These are phyloP conservation scores for Lasiodiplodia gonubiensis DNA, from an alignment of 2,329 filamentous ascomycete genomes.

Conservation along the genomic window DNA sequence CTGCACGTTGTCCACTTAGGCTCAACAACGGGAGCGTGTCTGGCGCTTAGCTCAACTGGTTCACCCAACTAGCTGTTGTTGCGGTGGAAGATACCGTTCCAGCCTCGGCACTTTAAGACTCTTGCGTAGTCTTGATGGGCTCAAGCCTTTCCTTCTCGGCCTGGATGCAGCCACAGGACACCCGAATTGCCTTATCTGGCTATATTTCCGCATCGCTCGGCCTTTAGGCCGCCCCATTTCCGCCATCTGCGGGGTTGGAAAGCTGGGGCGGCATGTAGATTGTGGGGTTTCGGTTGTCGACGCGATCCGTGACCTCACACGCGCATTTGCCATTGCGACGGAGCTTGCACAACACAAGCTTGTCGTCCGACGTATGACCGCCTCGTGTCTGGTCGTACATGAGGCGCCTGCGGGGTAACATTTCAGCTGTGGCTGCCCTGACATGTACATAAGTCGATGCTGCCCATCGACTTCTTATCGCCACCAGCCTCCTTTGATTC, in stretches of 20 bases:
- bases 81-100: neutral
- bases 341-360: slow-evolving; percentile 18
- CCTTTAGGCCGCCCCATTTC: neutral
- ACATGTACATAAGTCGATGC: slow-evolving; percentile 1
- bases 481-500: neutral
- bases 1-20: too few species aligned
- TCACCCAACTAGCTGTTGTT: too few species aligned
- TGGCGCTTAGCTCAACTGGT: too few species aligned
- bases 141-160: neutral
- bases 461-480: neutral
- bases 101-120: slow-evolving; percentile 13
- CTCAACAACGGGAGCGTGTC: too few species aligned
- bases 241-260: slow-evolving; percentile 18
- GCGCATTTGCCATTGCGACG: neutral
- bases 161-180: slow-evolving; percentile 8
- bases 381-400: neutral
- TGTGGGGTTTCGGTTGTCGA: slow-evolving; percentile 3
- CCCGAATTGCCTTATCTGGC: neutral
- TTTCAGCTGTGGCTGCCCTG: slow-evolving; percentile 4
- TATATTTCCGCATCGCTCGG: neutral
- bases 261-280: slow-evolving; percentile 6
- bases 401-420: neutral
- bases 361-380: slow-evolving; percentile 1
- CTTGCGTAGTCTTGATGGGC: slow-evolving; percentile 23
- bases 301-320: slow-evolving; percentile 2